These are phyloP conservation scores for Biscogniauxia marginata DNA, from an alignment of 2,329 filamentous ascomycete genomes.

Conservation along the genomic window DNA sequence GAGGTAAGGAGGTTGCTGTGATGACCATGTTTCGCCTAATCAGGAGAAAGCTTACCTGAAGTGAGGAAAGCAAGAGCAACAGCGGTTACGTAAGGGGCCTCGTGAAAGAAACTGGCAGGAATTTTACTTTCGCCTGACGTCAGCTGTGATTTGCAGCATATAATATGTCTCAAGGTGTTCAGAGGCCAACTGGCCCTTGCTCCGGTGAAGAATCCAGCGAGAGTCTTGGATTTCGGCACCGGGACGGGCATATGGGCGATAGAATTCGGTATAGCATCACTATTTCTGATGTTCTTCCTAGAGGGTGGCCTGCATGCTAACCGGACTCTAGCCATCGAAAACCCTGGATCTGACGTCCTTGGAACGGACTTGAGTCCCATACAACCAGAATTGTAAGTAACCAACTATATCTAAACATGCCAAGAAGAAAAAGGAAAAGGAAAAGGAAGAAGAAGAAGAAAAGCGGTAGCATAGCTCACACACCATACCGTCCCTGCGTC, in stretches of 20 bases:
- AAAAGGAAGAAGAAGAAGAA: too few relatives aligned
- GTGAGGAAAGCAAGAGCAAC: conserved; percentile 18
- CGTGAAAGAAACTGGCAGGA: background rate
- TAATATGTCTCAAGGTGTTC: conserved; percentile 38
- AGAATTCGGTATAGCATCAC: conserved; percentile 47
- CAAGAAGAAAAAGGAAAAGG: too few relatives aligned
- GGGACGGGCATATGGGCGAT: conserved; percentile 53
- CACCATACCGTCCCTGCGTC: conserved; percentile 30
- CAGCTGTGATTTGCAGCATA: conserved; percentile 34
- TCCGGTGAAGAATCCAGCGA: conserved; percentile 40
- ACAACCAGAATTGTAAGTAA: conserved; percentile 39
- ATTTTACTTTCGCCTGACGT: background rate
- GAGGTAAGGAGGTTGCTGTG: conserved; percentile 14
- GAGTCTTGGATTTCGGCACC: conserved; percentile 50
- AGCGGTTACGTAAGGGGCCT: conserved; percentile 20
- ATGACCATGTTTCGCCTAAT: conserved; percentile 3
- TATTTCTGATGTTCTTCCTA: background rate
- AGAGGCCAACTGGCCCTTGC: conserved; percentile 44
- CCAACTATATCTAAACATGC: background rate
- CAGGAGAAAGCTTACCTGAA: too few relatives aligned
- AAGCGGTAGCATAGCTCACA: too few relatives aligned
- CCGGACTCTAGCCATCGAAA: conserved; percentile 36
- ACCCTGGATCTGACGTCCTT: conserved; percentile 39
- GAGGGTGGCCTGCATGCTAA: background rate
- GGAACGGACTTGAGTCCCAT: conserved; percentile 49